Evolutionary conservation across 495 filamentous ascomycete genomes (phyloP).

Genomic region (Tuber calosporum): DNA sequence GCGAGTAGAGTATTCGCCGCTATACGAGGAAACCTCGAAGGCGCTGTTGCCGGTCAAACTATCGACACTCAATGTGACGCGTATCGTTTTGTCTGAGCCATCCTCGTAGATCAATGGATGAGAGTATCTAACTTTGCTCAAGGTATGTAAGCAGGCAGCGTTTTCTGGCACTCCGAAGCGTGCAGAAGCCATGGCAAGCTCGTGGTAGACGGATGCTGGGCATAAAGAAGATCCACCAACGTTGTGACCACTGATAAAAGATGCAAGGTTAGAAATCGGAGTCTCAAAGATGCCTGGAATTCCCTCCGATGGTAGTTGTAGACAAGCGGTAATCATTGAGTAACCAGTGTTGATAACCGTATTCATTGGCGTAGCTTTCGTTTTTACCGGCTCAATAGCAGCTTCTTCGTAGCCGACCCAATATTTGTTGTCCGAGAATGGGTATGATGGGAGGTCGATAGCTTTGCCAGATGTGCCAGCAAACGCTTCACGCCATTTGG

Average conservation of each 20-base stretch:
- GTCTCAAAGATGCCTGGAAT: constrained; percentile 48
- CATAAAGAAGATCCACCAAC: constrained; percentile 55
- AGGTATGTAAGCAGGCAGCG: constrained; percentile 17
- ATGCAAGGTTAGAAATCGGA: constrained; percentile 47
- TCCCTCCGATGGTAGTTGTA: constrained; percentile 42
- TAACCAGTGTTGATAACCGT: constrained; percentile 25
- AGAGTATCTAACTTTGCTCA: constrained; percentile 25
- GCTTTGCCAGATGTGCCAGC: constrained; percentile 60
- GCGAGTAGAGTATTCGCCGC: not conserved
- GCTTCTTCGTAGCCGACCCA: constrained; percentile 67
- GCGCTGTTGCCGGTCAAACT: constrained; percentile 26
- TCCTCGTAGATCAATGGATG: constrained; percentile 30
- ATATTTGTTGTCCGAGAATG: constrained; percentile 73
- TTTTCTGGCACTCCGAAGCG: constrained; percentile 23
- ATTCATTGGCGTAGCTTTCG: constrained; percentile 40
- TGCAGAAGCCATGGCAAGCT: constrained; percentile 26
- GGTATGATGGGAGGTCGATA: constrained; percentile 64
- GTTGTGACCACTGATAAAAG: constrained; percentile 52
- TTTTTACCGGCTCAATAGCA: constrained; percentile 24
- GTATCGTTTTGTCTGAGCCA: constrained; percentile 18
- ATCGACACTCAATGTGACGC: constrained; percentile 26
- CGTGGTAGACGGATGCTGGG: constrained; percentile 42
- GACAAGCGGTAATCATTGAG: constrained; percentile 44
- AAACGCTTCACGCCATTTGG: constrained; percentile 76
- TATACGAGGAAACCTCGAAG: constrained; percentile 20